Evolutionary conservation across 768 basidiomycete genomes (phyloP).

Genomic region (Sporobolomyces roseus): DNA sequence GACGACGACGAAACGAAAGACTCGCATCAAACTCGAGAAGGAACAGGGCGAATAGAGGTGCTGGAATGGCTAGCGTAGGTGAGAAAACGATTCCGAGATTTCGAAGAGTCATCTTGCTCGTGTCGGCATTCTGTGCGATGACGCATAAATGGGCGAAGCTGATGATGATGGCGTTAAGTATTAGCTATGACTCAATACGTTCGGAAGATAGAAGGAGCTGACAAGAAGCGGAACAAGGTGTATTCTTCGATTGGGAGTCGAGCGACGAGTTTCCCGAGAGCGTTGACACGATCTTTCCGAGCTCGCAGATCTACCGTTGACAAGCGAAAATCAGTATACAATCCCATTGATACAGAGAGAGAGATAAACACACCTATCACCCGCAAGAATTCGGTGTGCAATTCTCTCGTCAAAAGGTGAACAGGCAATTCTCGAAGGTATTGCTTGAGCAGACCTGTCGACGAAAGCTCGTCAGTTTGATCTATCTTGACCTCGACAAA

Average conservation of each 20-base stretch:
- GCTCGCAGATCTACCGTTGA: conserved; percentile 70
- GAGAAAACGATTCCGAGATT: conserved; percentile 99
- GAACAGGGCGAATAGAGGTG: conserved; percentile 49
- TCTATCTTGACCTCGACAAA: conserved; percentile 49
- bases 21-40: conserved; percentile 40
- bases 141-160: conserved; percentile 72
- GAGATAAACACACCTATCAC: conserved; percentile 73
- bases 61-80: conserved; percentile 95
- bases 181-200: background rate
- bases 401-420: conserved; percentile 84
- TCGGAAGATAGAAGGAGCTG: conserved; percentile 51
- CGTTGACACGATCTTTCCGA: conserved; percentile 77
- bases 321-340: conserved; percentile 8
- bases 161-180: background rate
- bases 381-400: conserved; percentile 82
- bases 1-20: too few species aligned
- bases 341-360: background rate
- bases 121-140: conserved; percentile 79
- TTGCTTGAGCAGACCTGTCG: conserved; percentile 65
- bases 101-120: conserved; percentile 98
- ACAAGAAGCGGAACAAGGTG: conserved; percentile 84
- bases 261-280: conserved; percentile 79
- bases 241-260: conserved; percentile 88
- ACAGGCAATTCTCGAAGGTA: conserved; percentile 90
- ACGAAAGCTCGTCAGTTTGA: conserved; percentile 60